Evolutionary conservation across 148 eudicot species (phyloP).

Genomic region (Chenopodium formosanum): DNA sequence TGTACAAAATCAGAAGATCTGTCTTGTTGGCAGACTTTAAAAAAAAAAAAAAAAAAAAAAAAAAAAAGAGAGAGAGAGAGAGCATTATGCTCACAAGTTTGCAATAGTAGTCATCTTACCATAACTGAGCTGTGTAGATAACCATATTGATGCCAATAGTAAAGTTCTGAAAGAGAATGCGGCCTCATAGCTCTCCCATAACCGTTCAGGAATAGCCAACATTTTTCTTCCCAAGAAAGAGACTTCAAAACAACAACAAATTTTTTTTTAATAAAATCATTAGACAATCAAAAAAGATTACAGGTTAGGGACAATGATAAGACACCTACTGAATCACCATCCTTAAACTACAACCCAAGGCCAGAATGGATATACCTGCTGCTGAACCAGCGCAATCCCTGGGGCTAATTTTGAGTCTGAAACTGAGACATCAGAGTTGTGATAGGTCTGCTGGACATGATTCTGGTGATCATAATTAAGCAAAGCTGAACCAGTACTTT

Average conservation of each 20-base stretch:
- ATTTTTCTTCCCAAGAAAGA: slow-evolving; percentile 57
- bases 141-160: slow-evolving; percentile 76
- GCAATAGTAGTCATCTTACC: slow-evolving; percentile 44
- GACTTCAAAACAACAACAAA: slow-evolving; percentile 7
- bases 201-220: slow-evolving; percentile 70
- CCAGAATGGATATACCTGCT: slow-evolving; percentile 37
- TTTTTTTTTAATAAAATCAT: background rate
- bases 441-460: slow-evolving; percentile 7
- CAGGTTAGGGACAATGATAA: slow-evolving; percentile 1
- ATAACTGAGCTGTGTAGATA: slow-evolving; percentile 56
- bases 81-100: background rate
- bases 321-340: background rate
- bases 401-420: slow-evolving; percentile 28
- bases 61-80: background rate
- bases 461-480: slow-evolving; percentile 22
- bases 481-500: slow-evolving; percentile 14
- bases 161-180: slow-evolving; percentile 78
- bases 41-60: background rate
- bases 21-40: background rate
- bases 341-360: background rate
- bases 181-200: slow-evolving; percentile 73
- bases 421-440: slow-evolving; percentile 24
- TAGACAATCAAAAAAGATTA: slow-evolving; percentile 4
- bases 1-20: background rate
- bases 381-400: slow-evolving; percentile 24